Base-by-base conservation (phyloP, 176 grass and related monocot genomes). In the Carex pumila region DNA sequence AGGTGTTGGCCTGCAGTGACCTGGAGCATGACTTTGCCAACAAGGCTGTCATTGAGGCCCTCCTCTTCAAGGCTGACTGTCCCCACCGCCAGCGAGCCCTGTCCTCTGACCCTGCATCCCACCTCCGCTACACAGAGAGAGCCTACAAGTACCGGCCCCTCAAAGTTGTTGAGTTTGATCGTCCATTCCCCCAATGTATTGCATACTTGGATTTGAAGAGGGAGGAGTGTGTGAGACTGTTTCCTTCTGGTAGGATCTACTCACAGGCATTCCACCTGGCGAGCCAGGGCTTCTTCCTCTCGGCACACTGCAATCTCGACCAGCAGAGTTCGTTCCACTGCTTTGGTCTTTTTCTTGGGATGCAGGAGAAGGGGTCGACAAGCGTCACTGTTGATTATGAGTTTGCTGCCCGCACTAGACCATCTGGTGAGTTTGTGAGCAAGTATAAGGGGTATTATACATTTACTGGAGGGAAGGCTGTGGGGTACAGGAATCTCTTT, bases 321-420 rank as follows among this genome's bases (percentile, higher is more conserved):
- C 88, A 89, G 73, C 86, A 90, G 17, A 97, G 88, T 34, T 74
- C 85, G 0, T 81, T 87, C 6, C 86, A 90, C 66, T 89, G 86
- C 66, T 97, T 97, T 7, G 91, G 90, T 2, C 84, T 97, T 52
- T 97, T 97, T 78, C 85, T 97, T 12, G 94, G 94, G 81, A 97
- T 97, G 94, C 94, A 97, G 80, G 94, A 97, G 78, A 97, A 97
- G 79, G 94, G 94, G 8, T 97, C 94, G 5, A 90, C 90, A 3
- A 94, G 92, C 81, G 91, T 97, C 15, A 94, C 90, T 0, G 86
- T 94, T 41, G 88, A 97, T 80, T 92, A 87, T 6, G 94, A 97
- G 61, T 88, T 97, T 85, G 89, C 94, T 14, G 94, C 90, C 47
- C 93, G 94, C 54, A 66, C 58, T 10, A 87, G 82, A 61, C 81